These are phyloP conservation scores for Adenanthera pavonina DNA, from an alignment of 306 rosid genomes.

Conservation along the genomic window DNA sequence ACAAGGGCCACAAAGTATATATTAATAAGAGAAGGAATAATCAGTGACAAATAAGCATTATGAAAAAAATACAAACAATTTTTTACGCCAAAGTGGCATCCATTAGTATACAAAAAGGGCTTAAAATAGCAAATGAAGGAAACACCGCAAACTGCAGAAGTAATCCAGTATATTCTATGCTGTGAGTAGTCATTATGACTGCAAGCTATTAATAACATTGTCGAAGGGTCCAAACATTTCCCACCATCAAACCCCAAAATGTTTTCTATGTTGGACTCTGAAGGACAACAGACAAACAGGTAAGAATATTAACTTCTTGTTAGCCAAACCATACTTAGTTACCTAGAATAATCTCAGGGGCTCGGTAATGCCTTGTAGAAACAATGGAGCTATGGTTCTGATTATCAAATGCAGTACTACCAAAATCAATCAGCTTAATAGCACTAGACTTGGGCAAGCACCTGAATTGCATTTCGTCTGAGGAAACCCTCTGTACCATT, in stretches of 20 bases:
- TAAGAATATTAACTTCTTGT: conserved; percentile 39
- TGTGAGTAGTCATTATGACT: conserved; percentile 8
- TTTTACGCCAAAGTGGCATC: neutral
- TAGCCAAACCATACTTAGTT: conserved; percentile 60
- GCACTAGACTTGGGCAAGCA: conserved; percentile 99
- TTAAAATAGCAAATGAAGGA: conserved; percentile 18
- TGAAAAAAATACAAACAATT: neutral
- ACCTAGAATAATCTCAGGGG: conserved; percentile 98
- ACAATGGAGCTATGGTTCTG: conserved; percentile 94
- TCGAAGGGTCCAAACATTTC: conserved; percentile 14
- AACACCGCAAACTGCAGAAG: conserved; percentile 11
- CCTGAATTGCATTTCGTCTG: conserved; percentile 81
- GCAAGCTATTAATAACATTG: conserved; percentile 14
- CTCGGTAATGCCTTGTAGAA: conserved; percentile 97
- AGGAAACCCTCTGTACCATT: conserved; percentile 87
- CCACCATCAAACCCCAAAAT: conserved; percentile 24
- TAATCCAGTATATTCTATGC: neutral
- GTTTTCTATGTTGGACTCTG: conserved; percentile 23
- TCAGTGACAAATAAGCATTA: conserved; percentile 2
- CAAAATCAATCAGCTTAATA: conserved; percentile 99
- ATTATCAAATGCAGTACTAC: conserved; percentile 91
- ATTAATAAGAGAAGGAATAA: neutral
- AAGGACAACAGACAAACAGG: conserved; percentile 38
- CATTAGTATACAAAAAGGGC: conserved; percentile 22
- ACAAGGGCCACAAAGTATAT: neutral